These are phyloP conservation scores for Scheffersomyces spartinae DNA, from an alignment of 805 yeast species.

Conservation along the genomic window DNA sequence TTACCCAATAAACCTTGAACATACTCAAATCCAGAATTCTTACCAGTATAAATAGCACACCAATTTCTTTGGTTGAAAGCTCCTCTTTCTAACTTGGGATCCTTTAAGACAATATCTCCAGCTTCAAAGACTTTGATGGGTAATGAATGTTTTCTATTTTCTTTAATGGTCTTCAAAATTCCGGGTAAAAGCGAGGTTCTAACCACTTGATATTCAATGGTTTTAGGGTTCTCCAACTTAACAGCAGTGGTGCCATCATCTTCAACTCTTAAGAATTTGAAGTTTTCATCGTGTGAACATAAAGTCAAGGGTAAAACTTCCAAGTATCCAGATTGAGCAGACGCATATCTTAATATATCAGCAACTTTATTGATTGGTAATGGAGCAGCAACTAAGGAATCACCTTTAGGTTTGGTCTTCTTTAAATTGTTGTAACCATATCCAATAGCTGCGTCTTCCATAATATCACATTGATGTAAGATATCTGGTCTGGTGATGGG, in stretches of 20 bases:
- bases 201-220: slow-evolving; percentile 93
- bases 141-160: slow-evolving; percentile 88
- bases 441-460: slow-evolving; percentile 97
- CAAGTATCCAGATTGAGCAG: slow-evolving; percentile 90
- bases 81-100: slow-evolving; percentile 69
- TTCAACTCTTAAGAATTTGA: slow-evolving; percentile 61
- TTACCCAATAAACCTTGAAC: slow-evolving; percentile 93
- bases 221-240: slow-evolving; percentile 90
- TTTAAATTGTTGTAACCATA: slow-evolving; percentile 87
- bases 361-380: slow-evolving; percentile 84
- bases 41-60: slow-evolving; percentile 91
- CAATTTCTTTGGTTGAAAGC: slow-evolving; percentile 90
- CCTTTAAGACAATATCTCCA: slow-evolving; percentile 89
- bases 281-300: slow-evolving; percentile 95
- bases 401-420: slow-evolving; percentile 67
- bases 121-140: slow-evolving; percentile 93
- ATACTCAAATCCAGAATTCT: slow-evolving; percentile 86
- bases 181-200: slow-evolving; percentile 94
- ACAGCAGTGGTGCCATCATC: slow-evolving; percentile 80
- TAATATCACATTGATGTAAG: slow-evolving; percentile 92
- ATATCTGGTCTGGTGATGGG: slow-evolving; percentile 96
- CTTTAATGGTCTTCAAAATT: slow-evolving; percentile 85
- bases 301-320: slow-evolving; percentile 94
- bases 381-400: slow-evolving; percentile 75
- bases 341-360: slow-evolving; percentile 82